Conservation (phyloP, 2,329 filamentous ascomycete genomes). For the Penicillium polonicum region DNA sequence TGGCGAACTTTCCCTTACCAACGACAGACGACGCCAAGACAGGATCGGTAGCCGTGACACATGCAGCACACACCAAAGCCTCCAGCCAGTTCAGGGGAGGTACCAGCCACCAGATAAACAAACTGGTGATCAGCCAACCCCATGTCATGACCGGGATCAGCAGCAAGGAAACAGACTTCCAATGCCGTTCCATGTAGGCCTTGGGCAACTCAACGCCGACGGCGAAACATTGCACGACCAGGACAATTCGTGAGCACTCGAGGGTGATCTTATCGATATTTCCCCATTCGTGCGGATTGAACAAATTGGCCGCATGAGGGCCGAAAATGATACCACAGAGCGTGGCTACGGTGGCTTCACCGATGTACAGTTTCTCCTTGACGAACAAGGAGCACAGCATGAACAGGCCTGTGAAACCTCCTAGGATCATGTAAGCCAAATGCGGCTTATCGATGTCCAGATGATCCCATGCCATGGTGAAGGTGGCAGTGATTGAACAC, state of each 20-base stretch:
- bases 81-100: constrained; percentile 81
- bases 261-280: constrained; percentile 67
- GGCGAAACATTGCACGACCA: constrained; percentile 72
- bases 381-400: constrained; percentile 98
- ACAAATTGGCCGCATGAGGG: constrained; percentile 64
- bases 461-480: constrained; percentile 52
- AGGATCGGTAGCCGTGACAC: constrained; percentile 94
- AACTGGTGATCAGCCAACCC: constrained; percentile 77
- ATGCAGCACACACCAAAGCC: constrained; percentile 81
- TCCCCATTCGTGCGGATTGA: constrained; percentile 62
- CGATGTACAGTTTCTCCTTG: constrained; percentile 98
- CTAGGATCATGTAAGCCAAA: constrained; percentile 96
- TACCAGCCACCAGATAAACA: constrained; percentile 93
- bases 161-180: constrained; percentile 85
- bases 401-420: constrained; percentile 95
- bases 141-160: constrained; percentile 96
- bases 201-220: constrained; percentile 69
- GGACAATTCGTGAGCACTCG: constrained; percentile 68
- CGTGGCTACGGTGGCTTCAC: constrained; percentile 89
- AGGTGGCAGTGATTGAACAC: constrained; percentile 1
- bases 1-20: constrained; percentile 97
- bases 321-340: constrained; percentile 70
- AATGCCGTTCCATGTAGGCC: constrained; percentile 94
- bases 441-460: constrained; percentile 81
- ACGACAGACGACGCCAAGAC: constrained; percentile 97